Evolutionary conservation across 2,329 filamentous ascomycete genomes (phyloP).

Genomic region (Cordyceps farinosa): DNA sequence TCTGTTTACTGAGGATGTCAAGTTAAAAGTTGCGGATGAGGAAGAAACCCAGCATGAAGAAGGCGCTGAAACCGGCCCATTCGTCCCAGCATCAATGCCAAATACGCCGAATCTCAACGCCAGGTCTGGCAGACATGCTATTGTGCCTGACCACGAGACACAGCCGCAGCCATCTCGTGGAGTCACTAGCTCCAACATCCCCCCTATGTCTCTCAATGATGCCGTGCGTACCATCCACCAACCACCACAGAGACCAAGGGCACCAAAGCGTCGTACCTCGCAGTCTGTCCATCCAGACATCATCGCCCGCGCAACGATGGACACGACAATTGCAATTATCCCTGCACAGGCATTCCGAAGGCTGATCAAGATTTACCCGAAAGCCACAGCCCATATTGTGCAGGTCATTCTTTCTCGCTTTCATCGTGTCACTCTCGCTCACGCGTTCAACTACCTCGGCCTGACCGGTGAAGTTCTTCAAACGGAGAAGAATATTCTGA

Average conservation of each 20-base stretch:
- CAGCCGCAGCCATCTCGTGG: background rate
- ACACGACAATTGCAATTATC: constrained; percentile 97
- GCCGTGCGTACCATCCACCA: constrained; percentile 26
- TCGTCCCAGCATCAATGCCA: constrained; percentile 35
- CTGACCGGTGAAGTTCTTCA: constrained; percentile 87
- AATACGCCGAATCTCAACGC: constrained; percentile 38
- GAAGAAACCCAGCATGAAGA: constrained; percentile 23
- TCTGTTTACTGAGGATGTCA: constrained; percentile 92
- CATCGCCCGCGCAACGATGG: constrained; percentile 89
- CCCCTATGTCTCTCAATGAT: constrained; percentile 69
- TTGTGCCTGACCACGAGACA: background rate
- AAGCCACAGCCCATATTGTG: constrained; percentile 94
- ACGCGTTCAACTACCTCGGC: constrained; percentile 90
- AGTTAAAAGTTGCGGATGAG: constrained; percentile 71
- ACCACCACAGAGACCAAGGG: constrained; percentile 34
- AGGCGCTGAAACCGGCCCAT: constrained; percentile 31
- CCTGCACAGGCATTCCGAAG: constrained; percentile 93
- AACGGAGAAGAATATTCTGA: constrained; percentile 90
- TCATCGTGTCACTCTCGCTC: constrained; percentile 89
- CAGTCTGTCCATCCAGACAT: constrained; percentile 94
- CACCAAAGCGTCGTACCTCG: constrained; percentile 45
- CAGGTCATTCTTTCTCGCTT: constrained; percentile 95
- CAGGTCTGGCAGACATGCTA: constrained; percentile 19
- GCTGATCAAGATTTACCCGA: constrained; percentile 89
- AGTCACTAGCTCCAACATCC: constrained; percentile 51